These are phyloP conservation scores for Xerocomellus amylosporus DNA, from an alignment of 768 basidiomycete species.

Conservation along the genomic window DNA sequence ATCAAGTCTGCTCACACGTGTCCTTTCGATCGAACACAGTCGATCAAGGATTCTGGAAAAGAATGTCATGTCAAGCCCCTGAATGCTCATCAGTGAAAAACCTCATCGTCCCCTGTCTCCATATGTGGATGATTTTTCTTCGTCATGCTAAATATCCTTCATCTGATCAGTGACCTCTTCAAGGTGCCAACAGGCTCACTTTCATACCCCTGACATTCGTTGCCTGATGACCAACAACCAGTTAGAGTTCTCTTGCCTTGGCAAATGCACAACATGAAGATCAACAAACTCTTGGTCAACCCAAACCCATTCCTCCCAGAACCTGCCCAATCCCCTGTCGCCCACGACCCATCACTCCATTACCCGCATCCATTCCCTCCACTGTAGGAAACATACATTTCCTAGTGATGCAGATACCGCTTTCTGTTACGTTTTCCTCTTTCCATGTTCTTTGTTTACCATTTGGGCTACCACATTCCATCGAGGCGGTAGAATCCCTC, in stretches of 20 bases:
- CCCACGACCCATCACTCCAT: conserved; percentile 13
- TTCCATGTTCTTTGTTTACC: too few relatives aligned
- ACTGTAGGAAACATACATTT: too few relatives aligned
- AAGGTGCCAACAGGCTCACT: conserved; percentile 57
- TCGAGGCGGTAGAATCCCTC: too few relatives aligned
- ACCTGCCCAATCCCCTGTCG: conserved; percentile 22
- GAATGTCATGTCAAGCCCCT: conserved; percentile 49
- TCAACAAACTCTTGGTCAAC: conserved; percentile 45
- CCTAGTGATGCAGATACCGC: too few relatives aligned
- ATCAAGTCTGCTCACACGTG: conserved; percentile 19
- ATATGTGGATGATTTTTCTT: conserved; percentile 39
- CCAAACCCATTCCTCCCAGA: conserved; percentile 59
- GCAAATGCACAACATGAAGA: conserved; percentile 59
- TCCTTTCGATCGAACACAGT: conserved; percentile 28
- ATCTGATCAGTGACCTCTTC: not conserved
- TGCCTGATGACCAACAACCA: conserved; percentile 53
- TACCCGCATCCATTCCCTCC: conserved; percentile 7
- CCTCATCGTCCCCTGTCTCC: conserved; percentile 59
- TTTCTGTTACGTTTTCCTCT: too few relatives aligned
- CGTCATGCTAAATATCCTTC: not conserved
- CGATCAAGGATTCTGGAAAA: conserved; percentile 33
- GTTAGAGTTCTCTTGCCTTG: conserved; percentile 59
- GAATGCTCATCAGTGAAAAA: conserved; percentile 56
- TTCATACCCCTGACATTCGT: conserved; percentile 59
- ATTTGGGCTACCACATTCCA: too few relatives aligned